Evolutionary conservation across 495 filamentous ascomycete genomes (phyloP).

Genomic region (Endocarpon pusillum): DNA sequence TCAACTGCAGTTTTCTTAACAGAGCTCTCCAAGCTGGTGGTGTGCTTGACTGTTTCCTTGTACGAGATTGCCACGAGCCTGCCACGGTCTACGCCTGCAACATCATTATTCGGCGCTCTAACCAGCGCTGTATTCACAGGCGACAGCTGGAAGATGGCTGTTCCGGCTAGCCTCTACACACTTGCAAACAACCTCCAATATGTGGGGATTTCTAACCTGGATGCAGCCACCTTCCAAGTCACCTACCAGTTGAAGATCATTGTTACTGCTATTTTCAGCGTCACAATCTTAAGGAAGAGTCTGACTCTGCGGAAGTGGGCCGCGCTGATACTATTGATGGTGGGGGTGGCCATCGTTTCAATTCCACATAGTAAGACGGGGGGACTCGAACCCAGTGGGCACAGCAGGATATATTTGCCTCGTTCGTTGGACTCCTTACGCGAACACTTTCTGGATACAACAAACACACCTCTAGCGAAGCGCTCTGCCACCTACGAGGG

Average conservation of each 20-base stretch:
- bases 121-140: constrained; percentile 64
- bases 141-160: constrained; percentile 93
- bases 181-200: constrained; percentile 86
- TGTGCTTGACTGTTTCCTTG: constrained; percentile 71
- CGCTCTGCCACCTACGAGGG: constrained; percentile 95
- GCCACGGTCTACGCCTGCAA: constrained; percentile 58
- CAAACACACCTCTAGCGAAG: too few relatives aligned
- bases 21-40: constrained; percentile 76
- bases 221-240: constrained; percentile 81
- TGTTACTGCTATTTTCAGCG: constrained; percentile 76
- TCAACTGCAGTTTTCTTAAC: constrained; percentile 91
- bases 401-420: constrained; percentile 48
- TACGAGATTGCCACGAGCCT: constrained; percentile 67
- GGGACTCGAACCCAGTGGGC: constrained; percentile 24
- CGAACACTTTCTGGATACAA: constrained; percentile 31
- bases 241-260: constrained; percentile 89
- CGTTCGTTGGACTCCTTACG: constrained; percentile 39
- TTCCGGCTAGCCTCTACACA: constrained; percentile 79
- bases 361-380: constrained; percentile 40
- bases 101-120: constrained; percentile 65
- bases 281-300: constrained; percentile 52
- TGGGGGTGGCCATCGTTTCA: constrained; percentile 78
- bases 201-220: constrained; percentile 76
- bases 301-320: constrained; percentile 61
- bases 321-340: constrained; percentile 58